Evolutionary conservation across 2,329 filamentous ascomycete species (phyloP), one percentile per base, ranked within the genome.

Genomic region (Rosellinia necatrix): DNA sequence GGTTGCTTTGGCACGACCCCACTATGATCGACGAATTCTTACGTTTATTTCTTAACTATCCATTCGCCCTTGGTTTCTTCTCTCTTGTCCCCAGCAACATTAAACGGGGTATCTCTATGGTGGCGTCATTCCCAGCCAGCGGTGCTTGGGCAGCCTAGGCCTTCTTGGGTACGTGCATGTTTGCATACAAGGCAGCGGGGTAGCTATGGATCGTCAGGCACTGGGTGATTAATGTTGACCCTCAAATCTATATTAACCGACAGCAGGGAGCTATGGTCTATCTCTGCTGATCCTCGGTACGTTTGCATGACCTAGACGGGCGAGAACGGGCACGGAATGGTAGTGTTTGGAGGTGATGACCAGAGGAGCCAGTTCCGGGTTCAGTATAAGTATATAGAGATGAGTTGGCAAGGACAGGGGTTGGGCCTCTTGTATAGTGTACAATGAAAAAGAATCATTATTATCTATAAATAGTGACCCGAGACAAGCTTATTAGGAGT

Each of bases 401-500:
- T 35, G 29, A 43, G 21, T 47, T 24, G 10, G 30, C 24, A 27
- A 30, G 29, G 40, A 38, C 21, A 24, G 10, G 43, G 25, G n/a
- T 22, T 4, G n/a, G 32, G 37, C 10, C 4, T 55, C 48, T 53
- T 52, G 35, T 46, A 53, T 56, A 40, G 29, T 53, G 43, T 53
- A 56, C 56, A 59, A 59, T 56, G 38, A 52, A n/a, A 51, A 56
- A 52, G 49, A 21, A 52, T 44, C 13, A 51, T 44, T 13, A 44
- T 17, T 38, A 38, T 21, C 22, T 15, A 10, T 15, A 22, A 9
- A 8, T 4, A 12, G 8, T 12, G 5, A n/a, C n/a, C n/a, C n/a
- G n/a, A n/a, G n/a, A n/a, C n/a, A n/a, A n/a, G n/a, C n/a, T n/a
- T n/a, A n/a, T n/a, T n/a, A n/a, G n/a, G n/a, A n/a, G n/a, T n/a